These are phyloP conservation scores for Helotiales sp. DNA, from an alignment of 2,329 filamentous ascomycete genomes.

Conservation along the genomic window DNA sequence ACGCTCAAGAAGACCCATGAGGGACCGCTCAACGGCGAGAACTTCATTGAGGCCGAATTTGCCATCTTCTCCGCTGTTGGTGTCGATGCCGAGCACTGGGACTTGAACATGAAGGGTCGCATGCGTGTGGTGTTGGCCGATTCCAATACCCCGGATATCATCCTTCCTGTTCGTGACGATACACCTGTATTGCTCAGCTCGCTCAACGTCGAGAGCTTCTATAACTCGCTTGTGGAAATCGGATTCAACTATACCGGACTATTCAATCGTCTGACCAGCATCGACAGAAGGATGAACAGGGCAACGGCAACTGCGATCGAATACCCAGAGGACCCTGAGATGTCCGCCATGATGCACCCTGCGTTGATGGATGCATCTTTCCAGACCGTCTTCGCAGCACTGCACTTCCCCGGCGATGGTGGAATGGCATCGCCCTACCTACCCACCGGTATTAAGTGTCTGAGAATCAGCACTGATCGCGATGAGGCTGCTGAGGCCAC, in stretches of 20 bases:
- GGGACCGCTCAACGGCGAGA: slow-evolving; percentile 18
- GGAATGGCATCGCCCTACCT: slow-evolving; percentile 20
- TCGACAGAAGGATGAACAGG: slow-evolving; percentile 30
- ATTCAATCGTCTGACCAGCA: slow-evolving; percentile 18
- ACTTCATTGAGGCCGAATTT: slow-evolving; percentile 18
- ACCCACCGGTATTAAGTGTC: slow-evolving; percentile 22
- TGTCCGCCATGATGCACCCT: slow-evolving; percentile 49
- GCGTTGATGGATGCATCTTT: slow-evolving; percentile 61
- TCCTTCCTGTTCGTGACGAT: slow-evolving; percentile 17
- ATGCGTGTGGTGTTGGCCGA: slow-evolving; percentile 19
- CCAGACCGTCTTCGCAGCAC: slow-evolving; percentile 51
- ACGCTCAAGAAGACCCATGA: slow-evolving; percentile 24
- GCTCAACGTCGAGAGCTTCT: slow-evolving; percentile 19
- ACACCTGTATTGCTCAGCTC: slow-evolving; percentile 15
- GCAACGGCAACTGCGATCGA: slow-evolving; percentile 44
- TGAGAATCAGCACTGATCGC: slow-evolving; percentile 22
- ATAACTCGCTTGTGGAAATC: slow-evolving; percentile 19
- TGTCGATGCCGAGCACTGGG: slow-evolving; percentile 19
- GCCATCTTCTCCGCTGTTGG: slow-evolving; percentile 18
- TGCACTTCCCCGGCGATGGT: slow-evolving; percentile 20
- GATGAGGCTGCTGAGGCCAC: slow-evolving; percentile 18
- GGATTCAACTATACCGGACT: slow-evolving; percentile 23
- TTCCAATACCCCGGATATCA: slow-evolving; percentile 18
- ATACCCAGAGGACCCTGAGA: slow-evolving; percentile 22
- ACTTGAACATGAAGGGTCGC: slow-evolving; percentile 23